These are phyloP conservation scores for Chaetomium cochliodes DNA, from an alignment of 495 filamentous ascomycete species.

Conservation along the genomic window DNA sequence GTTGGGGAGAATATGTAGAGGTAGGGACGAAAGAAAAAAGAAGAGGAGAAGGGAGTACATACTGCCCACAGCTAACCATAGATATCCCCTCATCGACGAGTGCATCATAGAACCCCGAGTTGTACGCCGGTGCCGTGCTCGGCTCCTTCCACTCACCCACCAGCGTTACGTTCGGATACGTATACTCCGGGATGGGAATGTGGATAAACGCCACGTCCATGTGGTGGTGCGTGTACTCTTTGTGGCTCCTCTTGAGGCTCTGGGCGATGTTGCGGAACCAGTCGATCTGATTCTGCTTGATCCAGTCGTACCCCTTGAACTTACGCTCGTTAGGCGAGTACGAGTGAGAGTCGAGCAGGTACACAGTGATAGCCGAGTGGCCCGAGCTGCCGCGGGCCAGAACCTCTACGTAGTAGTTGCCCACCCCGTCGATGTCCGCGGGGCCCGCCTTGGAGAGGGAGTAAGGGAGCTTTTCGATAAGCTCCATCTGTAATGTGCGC, in stretches of 20 bases:
- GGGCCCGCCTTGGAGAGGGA: slow-evolving; percentile 82
- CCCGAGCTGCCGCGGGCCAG: slow-evolving; percentile 72
- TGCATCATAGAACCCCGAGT: slow-evolving; percentile 83
- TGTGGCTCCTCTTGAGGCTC: slow-evolving; percentile 64
- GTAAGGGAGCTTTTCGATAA: slow-evolving; percentile 84
- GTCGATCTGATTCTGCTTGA: slow-evolving; percentile 87
- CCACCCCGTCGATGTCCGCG: slow-evolving; percentile 78
- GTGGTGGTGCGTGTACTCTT: slow-evolving; percentile 83
- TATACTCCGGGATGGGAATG: slow-evolving; percentile 91
- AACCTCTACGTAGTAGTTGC: slow-evolving; percentile 93
- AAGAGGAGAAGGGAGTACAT: slow-evolving; percentile 38
- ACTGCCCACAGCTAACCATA: slow-evolving; percentile 90
- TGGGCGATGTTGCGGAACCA: slow-evolving; percentile 84
- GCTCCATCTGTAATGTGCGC: slow-evolving; percentile 73
- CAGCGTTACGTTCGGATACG: slow-evolving; percentile 44
- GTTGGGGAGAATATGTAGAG: background rate
- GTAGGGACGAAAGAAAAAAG: too few species aligned
- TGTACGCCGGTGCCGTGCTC: slow-evolving; percentile 82
- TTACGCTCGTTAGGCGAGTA: slow-evolving; percentile 88
- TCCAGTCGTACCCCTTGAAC: slow-evolving; percentile 89
- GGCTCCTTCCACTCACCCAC: slow-evolving; percentile 70
- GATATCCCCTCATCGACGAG: slow-evolving; percentile 78
- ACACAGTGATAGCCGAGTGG: slow-evolving; percentile 89
- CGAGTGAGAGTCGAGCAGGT: slow-evolving; percentile 88
- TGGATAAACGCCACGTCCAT: slow-evolving; percentile 98